Evolutionary conservation across 2,329 filamentous ascomycete genomes (phyloP).

Genomic region (Venturia aucupariae): DNA sequence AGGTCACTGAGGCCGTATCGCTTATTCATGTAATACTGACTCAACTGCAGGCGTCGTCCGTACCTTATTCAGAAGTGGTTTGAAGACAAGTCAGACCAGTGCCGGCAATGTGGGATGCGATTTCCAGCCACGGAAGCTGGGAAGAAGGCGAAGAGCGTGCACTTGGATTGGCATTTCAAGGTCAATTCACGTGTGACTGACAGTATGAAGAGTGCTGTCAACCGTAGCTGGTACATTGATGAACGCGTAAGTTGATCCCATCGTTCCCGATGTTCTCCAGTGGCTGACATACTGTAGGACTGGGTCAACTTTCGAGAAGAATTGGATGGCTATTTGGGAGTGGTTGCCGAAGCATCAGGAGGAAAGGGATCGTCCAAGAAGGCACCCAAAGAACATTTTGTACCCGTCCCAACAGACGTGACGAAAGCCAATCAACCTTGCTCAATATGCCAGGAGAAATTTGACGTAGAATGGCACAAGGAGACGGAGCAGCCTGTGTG

Average conservation of each 20-base stretch:
- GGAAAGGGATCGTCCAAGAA: conserved; percentile 35
- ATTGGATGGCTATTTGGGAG: conserved; percentile 47
- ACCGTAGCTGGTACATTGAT: conserved; percentile 91
- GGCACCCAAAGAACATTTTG: conserved; percentile 58
- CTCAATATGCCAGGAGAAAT: conserved; percentile 91
- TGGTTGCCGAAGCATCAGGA: conserved; percentile 1
- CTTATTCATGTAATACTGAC: not conserved
- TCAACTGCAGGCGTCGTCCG: conserved; percentile 56
- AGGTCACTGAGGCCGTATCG: not conserved
- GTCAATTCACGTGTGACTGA: conserved; percentile 85
- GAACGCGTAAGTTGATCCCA: conserved; percentile 54
- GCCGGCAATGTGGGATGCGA: conserved; percentile 14
- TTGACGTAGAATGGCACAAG: conserved; percentile 85
- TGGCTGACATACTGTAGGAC: conserved; percentile 45
- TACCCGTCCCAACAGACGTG: conserved; percentile 74
- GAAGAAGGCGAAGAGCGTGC: conserved; percentile 74
- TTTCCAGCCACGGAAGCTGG: conserved; percentile 54
- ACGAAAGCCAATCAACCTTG: conserved; percentile 68
- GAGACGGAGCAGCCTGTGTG: conserved; percentile 96
- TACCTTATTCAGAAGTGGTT: conserved; percentile 67
- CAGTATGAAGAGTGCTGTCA: conserved; percentile 74
- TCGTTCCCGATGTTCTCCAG: not conserved
- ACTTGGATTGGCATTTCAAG: conserved; percentile 98
- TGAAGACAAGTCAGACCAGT: conserved; percentile 68
- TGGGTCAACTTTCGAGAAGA: conserved; percentile 82